These are phyloP conservation scores for Metroxylon sagu DNA, from an alignment of 176 grass and related monocot genomes.

Conservation along the genomic window DNA sequence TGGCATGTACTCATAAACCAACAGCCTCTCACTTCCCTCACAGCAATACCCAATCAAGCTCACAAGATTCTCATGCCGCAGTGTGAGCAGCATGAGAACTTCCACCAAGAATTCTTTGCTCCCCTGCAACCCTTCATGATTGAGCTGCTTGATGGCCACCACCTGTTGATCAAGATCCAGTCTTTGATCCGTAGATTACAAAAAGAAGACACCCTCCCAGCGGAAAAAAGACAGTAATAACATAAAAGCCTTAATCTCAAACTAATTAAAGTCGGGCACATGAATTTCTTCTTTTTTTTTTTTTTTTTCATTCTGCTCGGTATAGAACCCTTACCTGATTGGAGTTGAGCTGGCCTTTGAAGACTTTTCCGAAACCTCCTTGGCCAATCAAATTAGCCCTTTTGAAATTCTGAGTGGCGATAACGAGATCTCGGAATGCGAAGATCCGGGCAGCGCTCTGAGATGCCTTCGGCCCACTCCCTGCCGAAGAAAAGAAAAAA, in stretches of 20 bases:
- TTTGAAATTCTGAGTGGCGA: slow-evolving; percentile 76
- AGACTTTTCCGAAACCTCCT: slow-evolving; percentile 88
- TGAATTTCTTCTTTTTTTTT: too few relatives aligned
- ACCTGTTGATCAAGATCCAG: background rate
- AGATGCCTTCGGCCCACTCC: slow-evolving; percentile 39
- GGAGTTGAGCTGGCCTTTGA: slow-evolving; percentile 64
- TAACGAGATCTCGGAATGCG: slow-evolving; percentile 72
- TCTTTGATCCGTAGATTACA: too few relatives aligned
- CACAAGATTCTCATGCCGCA: slow-evolving; percentile 7
- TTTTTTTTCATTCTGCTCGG: too few relatives aligned
- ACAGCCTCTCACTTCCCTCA: slow-evolving; percentile 7
- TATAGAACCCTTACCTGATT: background rate
- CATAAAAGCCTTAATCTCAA: too few relatives aligned
- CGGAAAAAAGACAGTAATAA: too few relatives aligned
- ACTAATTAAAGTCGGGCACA: too few relatives aligned
- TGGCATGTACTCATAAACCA: slow-evolving; percentile 15
- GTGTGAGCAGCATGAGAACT: slow-evolving; percentile 10
- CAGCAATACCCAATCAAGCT: slow-evolving; percentile 15
- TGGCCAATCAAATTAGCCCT: slow-evolving; percentile 68
- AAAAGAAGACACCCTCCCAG: too few relatives aligned
- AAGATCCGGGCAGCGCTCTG: slow-evolving; percentile 54
- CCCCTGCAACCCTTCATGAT: slow-evolving; percentile 7
- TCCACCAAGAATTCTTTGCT: slow-evolving; percentile 13
- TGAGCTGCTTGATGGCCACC: slow-evolving; percentile 16
- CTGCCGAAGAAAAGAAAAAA: slow-evolving; percentile 22